A percentile compares a stretch with the other conserved stretches of the same genome.
Evolutionary conservation across 1,284 basidiomycete genomes (phyloP).

Genomic region (Marasmius fiardii): DNA sequence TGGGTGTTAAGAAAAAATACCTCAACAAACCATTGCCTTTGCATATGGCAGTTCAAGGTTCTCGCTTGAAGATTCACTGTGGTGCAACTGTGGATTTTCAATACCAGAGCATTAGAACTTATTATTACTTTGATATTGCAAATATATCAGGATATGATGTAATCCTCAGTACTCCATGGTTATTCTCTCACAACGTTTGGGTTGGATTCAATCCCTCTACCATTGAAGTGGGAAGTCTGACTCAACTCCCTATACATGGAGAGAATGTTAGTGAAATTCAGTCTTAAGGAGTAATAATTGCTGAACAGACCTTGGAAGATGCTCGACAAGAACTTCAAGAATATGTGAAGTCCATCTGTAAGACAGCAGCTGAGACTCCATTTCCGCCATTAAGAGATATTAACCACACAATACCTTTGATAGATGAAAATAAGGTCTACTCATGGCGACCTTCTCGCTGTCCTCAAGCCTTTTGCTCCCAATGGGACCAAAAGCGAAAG

Average conservation of each 20-base stretch:
- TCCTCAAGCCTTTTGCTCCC: conserved; percentile 22
- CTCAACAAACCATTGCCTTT: conserved; percentile 23
- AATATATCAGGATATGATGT: conserved; percentile 31
- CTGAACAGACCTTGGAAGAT: conserved; percentile 16
- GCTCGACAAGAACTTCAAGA: conserved; percentile 15
- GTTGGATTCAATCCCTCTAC: conserved; percentile 14
- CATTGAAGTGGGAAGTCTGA: conserved; percentile 18
- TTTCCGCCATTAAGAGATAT: conserved; percentile 29
- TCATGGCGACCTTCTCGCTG: conserved; percentile 25
- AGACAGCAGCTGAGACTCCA: conserved; percentile 18
- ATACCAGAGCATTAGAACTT: conserved; percentile 13
- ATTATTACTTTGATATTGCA: conserved; percentile 21
- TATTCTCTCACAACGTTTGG: conserved; percentile 25
- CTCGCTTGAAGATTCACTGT: conserved; percentile 17
- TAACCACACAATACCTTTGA: conserved; percentile 31
- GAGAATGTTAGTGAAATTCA: conserved; percentile 17
- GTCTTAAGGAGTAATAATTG: conserved; percentile 12
- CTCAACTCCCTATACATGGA: conserved; percentile 18
- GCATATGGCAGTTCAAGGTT: conserved; percentile 29
- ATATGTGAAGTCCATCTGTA: conserved; percentile 23
- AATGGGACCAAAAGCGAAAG: conserved; percentile 22
- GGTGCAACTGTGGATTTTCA: conserved; percentile 10
- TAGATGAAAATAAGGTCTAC: conserved; percentile 26
- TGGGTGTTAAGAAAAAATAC: conserved; percentile 14
- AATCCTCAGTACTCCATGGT: conserved; percentile 29